phyloP scores from a whole-genome alignment of 805 yeast genomes.

The Teunomyces lycoperdinae region DNA sequence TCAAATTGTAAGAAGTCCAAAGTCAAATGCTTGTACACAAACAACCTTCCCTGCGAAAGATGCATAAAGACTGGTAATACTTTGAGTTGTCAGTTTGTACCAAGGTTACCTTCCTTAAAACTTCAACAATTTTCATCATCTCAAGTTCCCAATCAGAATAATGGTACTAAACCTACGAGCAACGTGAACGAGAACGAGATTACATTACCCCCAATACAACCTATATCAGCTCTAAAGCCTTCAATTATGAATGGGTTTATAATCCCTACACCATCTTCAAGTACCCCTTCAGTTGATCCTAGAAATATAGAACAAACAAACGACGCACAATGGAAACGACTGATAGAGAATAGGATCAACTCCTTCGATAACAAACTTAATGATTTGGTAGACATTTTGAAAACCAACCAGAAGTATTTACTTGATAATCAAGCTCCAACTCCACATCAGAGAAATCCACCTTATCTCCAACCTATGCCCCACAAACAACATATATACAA shows the following conservation, averaged over 20 bases:
- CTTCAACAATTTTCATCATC: conserved; percentile 14
- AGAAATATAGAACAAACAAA: not conserved
- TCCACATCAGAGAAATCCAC: not conserved
- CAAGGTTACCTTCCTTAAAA: conserved; percentile 45
- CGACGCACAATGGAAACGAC: conserved; percentile 30
- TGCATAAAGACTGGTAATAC: conserved; percentile 51
- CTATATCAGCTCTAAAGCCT: conserved; percentile 2
- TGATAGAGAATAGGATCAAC: conserved; percentile 33
- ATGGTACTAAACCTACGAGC: not conserved
- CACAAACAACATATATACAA: not conserved
- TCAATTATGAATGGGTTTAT: not conserved
- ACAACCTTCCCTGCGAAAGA: conserved; percentile 52
- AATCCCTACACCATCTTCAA: not conserved
- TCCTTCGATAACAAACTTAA: conserved; percentile 37
- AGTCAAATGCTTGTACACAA: conserved; percentile 55
- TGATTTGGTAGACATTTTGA: conserved; percentile 35
- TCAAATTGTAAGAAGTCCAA: conserved; percentile 59
- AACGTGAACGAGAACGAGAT: conserved; percentile 6
- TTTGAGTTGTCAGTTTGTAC: conserved; percentile 50
- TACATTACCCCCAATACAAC: conserved; percentile 14
- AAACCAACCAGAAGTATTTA: conserved; percentile 29
- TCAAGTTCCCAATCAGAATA: not conserved
- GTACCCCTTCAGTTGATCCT: not conserved
- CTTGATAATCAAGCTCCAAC: conserved; percentile 10
- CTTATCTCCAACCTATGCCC: not conserved